Base-by-base conservation (phyloP, 345 rosid species). In the Firmiana major region DNA sequence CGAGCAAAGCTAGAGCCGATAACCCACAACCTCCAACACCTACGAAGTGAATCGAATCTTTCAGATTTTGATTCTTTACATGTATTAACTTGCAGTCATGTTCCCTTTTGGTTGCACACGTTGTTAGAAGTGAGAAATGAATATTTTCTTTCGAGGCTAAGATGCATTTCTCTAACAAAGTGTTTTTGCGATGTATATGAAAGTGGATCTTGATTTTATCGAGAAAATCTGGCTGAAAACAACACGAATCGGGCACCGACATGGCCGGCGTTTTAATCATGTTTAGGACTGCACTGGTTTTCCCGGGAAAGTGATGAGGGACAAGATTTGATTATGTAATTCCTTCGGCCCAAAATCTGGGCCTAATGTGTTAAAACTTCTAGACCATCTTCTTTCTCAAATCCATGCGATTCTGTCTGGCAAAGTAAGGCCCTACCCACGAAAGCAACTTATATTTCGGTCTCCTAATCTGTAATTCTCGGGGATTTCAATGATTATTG, bases 21-120 rank as follows among this genome's bases (percentile, higher is more conserved):
- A 81, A 36, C 11, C 82, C 84, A 53, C 75, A 68, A 59, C 84
- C 84, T 68, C 87, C 84, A 59, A 84, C 34, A n/a, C 87, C 84
- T 16, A 74, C 83, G 53, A 84, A 81, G 80, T 79, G 87, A 74
- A 79, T 55, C 84, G 84, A 84, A 3, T 64, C 59, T 7, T 75
- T 77, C 19, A 55, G 62, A 8, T 77, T 72, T 57, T 16, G 36
- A 55, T 40, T 1, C 73, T 76, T 76, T 12, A 55, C 59, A 54
- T 76, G 24, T 31, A 28, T 43, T 51, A 19, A 4, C 16, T 71
- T 31, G 62, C 74, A 34, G n/a, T 10, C 46, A 5, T 51, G 17
- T 51, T 9, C 74, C n/a, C 74, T 19, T 51, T 71, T 31, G 17
- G 1, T 51, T 10, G 74, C 74, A 19, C 19, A 19, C 5, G 46